Evolutionary conservation across 768 basidiomycete genomes (phyloP), one percentile per base, ranked within the genome.

Genomic region (Mycena polygramma): DNA sequence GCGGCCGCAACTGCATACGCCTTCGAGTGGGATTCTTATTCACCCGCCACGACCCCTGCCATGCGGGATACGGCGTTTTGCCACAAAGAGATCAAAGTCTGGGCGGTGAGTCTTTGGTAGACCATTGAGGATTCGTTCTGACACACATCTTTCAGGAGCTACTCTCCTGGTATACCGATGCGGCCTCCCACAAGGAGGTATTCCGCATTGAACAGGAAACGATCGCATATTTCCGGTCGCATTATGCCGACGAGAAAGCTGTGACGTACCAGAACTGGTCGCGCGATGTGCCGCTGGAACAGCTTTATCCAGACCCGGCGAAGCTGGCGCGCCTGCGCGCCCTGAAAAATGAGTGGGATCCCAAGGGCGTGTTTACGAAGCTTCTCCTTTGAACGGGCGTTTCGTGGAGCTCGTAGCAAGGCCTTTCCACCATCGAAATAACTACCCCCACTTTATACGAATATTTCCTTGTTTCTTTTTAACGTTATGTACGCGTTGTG

Each of bases 221-320:
- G 7, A 24, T 60, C 20, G 26, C 17, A 2, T 48, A 36, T 17
- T 60, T 60, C 45, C 59, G 45, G 24, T 60, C 45, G 26, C 59
- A 60, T 7, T 35, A 60, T 45, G 3, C 30, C 3, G 45, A 48
- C 11, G 46, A 17, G 13, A 36, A 5, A 43, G 2, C 26, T 0
- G 59, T 60, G 26, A 60, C 45, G 19, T 60, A 60, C 59, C 59
- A 60, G 59, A 60, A 60, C 30, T 48, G 59, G 59, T 60, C 59
- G 59, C 24, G 45, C 17, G 45, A 60, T 35, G 59, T 60, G 59
- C 45, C 45, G 7, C 48, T 60, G 45, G 46, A 60, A 30, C 45
- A 60, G 45, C 45, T 60, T 48, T 60, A 60, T 36, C 26, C 19
- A 14, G 59, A 30, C 45, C 10, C 59, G 24, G 59, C 20, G 59